Base-by-base conservation (phyloP, 805 yeast genomes). In the Yarrowia alimentaria region DNA sequence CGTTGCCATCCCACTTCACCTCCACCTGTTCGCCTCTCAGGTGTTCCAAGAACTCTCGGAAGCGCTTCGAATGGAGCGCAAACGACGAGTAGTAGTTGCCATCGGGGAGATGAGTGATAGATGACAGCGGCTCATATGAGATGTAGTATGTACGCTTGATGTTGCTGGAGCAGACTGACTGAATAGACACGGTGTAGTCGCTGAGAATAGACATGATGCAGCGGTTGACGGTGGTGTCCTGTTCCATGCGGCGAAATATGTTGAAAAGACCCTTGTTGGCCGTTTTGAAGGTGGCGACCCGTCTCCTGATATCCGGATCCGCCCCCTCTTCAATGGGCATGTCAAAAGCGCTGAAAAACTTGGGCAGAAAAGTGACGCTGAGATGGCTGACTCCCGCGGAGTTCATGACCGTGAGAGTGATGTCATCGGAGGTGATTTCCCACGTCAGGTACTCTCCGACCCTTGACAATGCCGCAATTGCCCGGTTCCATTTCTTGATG, bases 251-350 rank as follows among this genome's bases (percentile, higher is more conserved):
- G 5, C 25, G 26, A 25, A 29, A 40, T 26, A 40, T 40, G 25
- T 40, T 40, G 47, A 40, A 40, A 18, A 40, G 19, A 18, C 47
- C 47, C 25, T 40, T 40, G 32, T 26, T 26, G 24, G 47, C 47
- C 10, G 47, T 40, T 2, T 33, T 28, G 11, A 40, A 26, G 3
- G 33, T 13, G 19, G 6, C 14, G 7, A 7, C 16, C 22, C 1
- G 4, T n/a, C n/a, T n/a, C n/a, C n/a, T n/a, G n/a, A n/a, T n/a
- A n/a, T n/a, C n/a, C n/a, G n/a, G n/a, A n/a, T n/a, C n/a, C n/a
- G n/a, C n/a, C n/a, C n/a, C n/a, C n/a, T n/a, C n/a, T n/a, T n/a
- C n/a, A 11, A 8, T 9, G 5, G 25, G 19, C 13, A 13, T 6
- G 12, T 11, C 2, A 13, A 28, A 40, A 4, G 20, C 5, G 30